phyloP scores from a whole-genome alignment of 768 basidiomycete species.

The Boletus reticuloceps region DNA sequence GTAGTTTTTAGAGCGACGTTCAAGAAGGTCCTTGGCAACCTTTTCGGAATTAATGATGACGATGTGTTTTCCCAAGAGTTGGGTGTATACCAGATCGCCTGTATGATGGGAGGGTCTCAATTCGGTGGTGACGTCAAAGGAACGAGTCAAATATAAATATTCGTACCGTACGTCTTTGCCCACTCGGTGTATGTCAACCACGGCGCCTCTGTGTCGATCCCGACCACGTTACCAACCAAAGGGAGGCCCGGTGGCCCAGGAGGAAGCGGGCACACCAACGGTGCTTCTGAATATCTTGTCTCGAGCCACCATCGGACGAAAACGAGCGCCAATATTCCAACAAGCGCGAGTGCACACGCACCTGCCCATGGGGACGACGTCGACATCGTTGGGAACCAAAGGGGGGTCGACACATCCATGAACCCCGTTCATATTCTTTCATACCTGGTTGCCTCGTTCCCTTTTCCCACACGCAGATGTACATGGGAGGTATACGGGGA shows the following conservation, averaged over 20 bases:
- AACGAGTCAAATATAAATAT: too few relatives aligned
- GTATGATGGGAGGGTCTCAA: background rate
- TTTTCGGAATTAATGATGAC: slow-evolving; percentile 44
- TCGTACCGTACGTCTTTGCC: slow-evolving; percentile 33
- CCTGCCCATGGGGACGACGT: background rate
- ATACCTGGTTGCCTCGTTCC: background rate
- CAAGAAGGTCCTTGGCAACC: slow-evolving; percentile 45
- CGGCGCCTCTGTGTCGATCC: slow-evolving; percentile 30
- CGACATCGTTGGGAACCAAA: background rate
- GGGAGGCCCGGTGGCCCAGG: slow-evolving; percentile 38
- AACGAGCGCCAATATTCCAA: background rate
- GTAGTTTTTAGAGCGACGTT: slow-evolving; percentile 43
- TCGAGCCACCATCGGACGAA: background rate
- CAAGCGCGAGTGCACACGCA: background rate
- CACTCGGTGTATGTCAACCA: slow-evolving; percentile 39
- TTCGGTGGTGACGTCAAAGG: too few relatives aligned
- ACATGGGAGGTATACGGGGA: background rate
- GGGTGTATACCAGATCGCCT: slow-evolving; percentile 47
- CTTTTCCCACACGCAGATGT: slow-evolving; percentile 7
- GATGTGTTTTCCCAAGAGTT: slow-evolving; percentile 42
- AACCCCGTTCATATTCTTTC: background rate
- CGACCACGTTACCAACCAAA: slow-evolving; percentile 37
- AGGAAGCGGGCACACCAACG: slow-evolving; percentile 15
- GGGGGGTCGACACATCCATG: background rate
- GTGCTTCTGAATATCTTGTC: background rate